A percentile compares a stretch with the other conserved stretches of the same genome.
These are phyloP conservation scores for Camellia lanceoleosa DNA, from an alignment of 148 eudicot genomes.

Conservation along the genomic window DNA sequence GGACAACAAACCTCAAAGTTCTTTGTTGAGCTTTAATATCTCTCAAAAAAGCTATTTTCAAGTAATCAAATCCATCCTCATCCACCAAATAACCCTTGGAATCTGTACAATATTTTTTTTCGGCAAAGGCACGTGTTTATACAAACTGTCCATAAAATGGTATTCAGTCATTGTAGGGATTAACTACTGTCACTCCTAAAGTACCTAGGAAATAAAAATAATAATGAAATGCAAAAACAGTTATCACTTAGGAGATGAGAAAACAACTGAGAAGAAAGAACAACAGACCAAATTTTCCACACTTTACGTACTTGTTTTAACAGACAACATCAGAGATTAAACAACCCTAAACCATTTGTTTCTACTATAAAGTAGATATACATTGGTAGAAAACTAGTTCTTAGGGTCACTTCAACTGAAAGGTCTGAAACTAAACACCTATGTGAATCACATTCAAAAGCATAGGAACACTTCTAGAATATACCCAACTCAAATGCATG, in stretches of 20 bases:
- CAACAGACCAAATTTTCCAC: no score
- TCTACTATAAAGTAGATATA: no score
- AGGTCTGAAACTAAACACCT: no score
- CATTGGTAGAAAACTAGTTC: no score
- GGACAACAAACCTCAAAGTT: slow-evolving; percentile 67
- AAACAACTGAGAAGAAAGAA: not conserved
- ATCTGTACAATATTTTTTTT: slow-evolving; percentile 46
- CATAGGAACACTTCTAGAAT: no score
- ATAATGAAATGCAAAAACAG: not conserved
- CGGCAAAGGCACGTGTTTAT: slow-evolving; percentile 14
- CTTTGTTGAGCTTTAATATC: slow-evolving; percentile 89
- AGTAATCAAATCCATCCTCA: slow-evolving; percentile 92
- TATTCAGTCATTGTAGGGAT: not conserved
- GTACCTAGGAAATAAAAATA: not conserved
- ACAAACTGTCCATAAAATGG: slow-evolving; percentile 6
- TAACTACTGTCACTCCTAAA: not conserved
- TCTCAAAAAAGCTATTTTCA: slow-evolving; percentile 74
- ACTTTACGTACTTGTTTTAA: no score
- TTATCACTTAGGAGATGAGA: not conserved
- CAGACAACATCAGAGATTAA: no score
- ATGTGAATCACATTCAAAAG: no score
- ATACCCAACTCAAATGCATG: no score
- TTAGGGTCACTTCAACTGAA: no score
- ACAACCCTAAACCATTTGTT: no score
- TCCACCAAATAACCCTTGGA: slow-evolving; percentile 98